Evolutionary conservation across 192 early-diverging fungal species (phyloP), one percentile per base, ranked within the genome.

Genomic region (Globomyces pollinis-pini): DNA sequence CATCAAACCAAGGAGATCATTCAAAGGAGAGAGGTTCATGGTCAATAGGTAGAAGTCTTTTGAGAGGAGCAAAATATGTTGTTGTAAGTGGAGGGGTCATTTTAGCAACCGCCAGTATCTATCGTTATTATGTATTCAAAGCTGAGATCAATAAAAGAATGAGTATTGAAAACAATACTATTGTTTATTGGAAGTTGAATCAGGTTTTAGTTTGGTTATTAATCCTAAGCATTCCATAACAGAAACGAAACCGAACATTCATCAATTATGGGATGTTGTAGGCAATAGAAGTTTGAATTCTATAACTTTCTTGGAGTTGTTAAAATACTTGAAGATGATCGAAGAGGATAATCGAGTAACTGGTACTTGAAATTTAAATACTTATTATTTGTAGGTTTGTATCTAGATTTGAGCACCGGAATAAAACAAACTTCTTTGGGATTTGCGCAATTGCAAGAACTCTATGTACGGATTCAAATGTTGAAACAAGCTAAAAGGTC

Each of bases 401-500:
- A 31, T 6, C 16, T 57, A 0, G 55, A 57, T 44, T 57, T 57
- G 15, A 42, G 38, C 4, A 18, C 16, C 16, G 33, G 30, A 8
- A n/a, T 13, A 16, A 44, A 16, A 12, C 5, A 6, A 12, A 9
- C 38, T 2, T 13, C 28, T 13, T 30, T 57, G 16, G 55, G 55
- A 34, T 47, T 80, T 42, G 83, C 80, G 0, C 80, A 85, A 55
- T 63, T 80, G 8, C 82, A 88, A 60, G 86, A 88, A 57, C 63
- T 87, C 8, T 66, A 82, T 28, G 38, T 69, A 8, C 79, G 79
- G 7, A 43, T 85, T 38, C 51, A 64, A 15, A 55, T 60, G 38
- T 82, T 88, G 57, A 74, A 66, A 49, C 58, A 61, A 18, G 66
- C 67, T 13, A 85, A 84, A 53, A 66, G 70, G 12, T 61, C 72